Evolutionary conservation across 306 rosid genomes (phyloP).

Genomic region (Hippophae tibetana): DNA sequence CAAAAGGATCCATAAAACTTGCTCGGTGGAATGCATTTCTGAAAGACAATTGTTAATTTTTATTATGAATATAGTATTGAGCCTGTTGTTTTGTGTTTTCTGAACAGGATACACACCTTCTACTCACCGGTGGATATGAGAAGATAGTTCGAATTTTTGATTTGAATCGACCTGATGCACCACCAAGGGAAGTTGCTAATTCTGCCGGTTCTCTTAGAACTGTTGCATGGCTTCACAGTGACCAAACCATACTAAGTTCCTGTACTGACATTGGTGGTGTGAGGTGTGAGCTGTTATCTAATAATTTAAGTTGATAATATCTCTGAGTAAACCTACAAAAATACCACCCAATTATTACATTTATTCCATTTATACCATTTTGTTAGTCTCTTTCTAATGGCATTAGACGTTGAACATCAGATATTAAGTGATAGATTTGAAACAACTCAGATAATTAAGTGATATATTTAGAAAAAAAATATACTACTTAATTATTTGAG

Average conservation of each 20-base stretch:
- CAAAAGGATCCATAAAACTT: too few species aligned
- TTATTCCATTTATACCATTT: too few species aligned
- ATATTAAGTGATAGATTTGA: too few species aligned
- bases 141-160: constrained; percentile 80
- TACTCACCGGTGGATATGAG: constrained; percentile 86
- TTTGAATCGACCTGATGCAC: constrained; percentile 79
- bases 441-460: too few species aligned
- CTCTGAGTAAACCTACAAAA: too few species aligned
- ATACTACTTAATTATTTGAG: too few species aligned
- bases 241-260: constrained; percentile 84
- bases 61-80: not conserved
- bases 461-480: too few species aligned
- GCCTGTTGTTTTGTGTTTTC: constrained; percentile 13
- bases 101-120: constrained; percentile 69
- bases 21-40: not conserved
- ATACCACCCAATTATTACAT: too few species aligned
- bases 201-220: constrained; percentile 84
- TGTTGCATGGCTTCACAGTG: constrained; percentile 89
- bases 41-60: not conserved
- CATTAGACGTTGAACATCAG: too few species aligned
- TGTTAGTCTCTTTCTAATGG: too few species aligned
- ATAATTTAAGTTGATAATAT: not conserved
- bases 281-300: constrained; percentile 33
- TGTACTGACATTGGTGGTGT: constrained; percentile 89
- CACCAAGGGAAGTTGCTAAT: constrained; percentile 77